These are phyloP conservation scores for Peniophora sp. DNA, from an alignment of 1,284 basidiomycete genomes.

Conservation along the genomic window DNA sequence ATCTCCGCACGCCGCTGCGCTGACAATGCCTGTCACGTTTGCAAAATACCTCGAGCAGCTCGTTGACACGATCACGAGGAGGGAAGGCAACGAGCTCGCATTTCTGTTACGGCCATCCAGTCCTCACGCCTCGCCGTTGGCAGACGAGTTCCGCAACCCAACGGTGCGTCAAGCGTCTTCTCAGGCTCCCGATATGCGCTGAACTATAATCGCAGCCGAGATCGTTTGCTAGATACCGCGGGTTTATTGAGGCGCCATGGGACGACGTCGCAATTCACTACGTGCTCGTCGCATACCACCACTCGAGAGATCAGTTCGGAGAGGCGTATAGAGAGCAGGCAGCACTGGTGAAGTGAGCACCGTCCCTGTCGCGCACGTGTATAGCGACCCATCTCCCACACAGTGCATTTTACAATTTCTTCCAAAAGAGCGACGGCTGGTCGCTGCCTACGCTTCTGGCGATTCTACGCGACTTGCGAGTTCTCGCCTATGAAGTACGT, in stretches of 20 bases:
- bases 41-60: slow-evolving; percentile 54
- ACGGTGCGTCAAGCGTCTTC: slow-evolving; percentile 34
- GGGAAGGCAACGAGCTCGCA: slow-evolving; percentile 61
- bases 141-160: slow-evolving; percentile 63
- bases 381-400: background rate
- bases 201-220: slow-evolving; percentile 28
- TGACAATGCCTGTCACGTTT: slow-evolving; percentile 38
- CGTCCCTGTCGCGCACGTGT: slow-evolving; percentile 5
- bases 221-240: slow-evolving; percentile 49
- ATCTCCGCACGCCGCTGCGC: background rate
- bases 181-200: background rate
- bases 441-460: slow-evolving; percentile 74
- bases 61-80: slow-evolving; percentile 48
- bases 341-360: slow-evolving; percentile 46
- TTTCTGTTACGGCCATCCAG: slow-evolving; percentile 67
- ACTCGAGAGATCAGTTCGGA: slow-evolving; percentile 51
- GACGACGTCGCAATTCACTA: slow-evolving; percentile 78
- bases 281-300: slow-evolving; percentile 61
- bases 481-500: slow-evolving; percentile 61
- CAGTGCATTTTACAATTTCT: slow-evolving; percentile 71
- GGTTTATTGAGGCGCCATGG: slow-evolving; percentile 64
- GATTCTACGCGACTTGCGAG: slow-evolving; percentile 70
- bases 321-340: slow-evolving; percentile 76
- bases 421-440: slow-evolving; percentile 75
- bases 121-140: slow-evolving; percentile 63